Evolutionary conservation across 1,284 basidiomycete species (phyloP), one percentile per base, ranked within the genome.

Genomic region (Marasmius tenuissimus): DNA sequence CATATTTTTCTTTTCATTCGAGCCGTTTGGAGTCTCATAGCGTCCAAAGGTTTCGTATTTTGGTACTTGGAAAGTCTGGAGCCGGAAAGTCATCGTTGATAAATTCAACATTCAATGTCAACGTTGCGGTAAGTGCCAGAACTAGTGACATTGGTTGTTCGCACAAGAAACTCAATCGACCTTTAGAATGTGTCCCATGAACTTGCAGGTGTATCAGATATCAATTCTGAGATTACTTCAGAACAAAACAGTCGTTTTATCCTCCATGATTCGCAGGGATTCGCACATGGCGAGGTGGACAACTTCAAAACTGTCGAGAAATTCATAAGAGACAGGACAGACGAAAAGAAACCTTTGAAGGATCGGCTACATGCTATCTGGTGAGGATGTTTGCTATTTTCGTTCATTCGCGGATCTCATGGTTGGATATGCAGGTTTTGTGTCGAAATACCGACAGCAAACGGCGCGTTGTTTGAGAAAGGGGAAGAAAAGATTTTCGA

Each of bases 341-440:
- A 20, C 53, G 49, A 52, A 4, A 55, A 50, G 14, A 38, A 27
- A 4, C 51, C 63, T 18, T 47, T 72, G 8, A 68, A 69, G 49
- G 69, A 73, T 53, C 65, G 65, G 58, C 53, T 73, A 1, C 72
- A 73, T 61, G 72, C 71, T 47, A 65, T 73, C 10, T 73, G 70
- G 70, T 72, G 51, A n/a, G 67, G 39, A 14, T 39, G 35, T 57
- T 18, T 5, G 2, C 9, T 27, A 53, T 35, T 18, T 40, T 37
- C 3, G 33, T n/a, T 34, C 61, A n/a, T 22, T 54, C 35, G 12
- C 38, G 4, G 1, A 14, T 11, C 12, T 18, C 14, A 55, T 35
- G 52, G 33, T 27, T 34, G 42, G 5, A 49, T 2, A 20, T 58
- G 14, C 37, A 72, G 70, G 71, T 63, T 70, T 14, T 72, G 71